These are phyloP conservation scores for Blastocystis sp. DNA, from an alignment of 352 stramenopile genomes.

Conservation along the genomic window DNA sequence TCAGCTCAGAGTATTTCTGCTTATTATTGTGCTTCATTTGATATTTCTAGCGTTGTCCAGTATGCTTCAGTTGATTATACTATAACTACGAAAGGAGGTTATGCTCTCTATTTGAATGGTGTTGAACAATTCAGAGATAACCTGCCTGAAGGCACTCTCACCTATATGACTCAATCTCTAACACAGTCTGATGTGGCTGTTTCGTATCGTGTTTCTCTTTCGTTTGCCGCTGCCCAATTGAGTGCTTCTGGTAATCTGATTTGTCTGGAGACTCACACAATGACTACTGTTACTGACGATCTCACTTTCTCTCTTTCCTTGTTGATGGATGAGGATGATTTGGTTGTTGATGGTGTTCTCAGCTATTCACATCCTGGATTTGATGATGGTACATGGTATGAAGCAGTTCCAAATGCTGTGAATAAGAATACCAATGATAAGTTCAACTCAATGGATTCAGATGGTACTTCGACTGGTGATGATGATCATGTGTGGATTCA, in stretches of 20 bases:
- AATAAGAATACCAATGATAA: constrained; percentile 34
- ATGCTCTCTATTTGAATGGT: constrained; percentile 54
- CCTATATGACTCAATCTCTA: background rate
- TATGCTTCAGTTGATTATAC: background rate
- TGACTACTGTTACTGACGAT: background rate
- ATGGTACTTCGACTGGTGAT: background rate
- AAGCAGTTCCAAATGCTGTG: background rate
- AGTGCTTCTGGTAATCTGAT: background rate
- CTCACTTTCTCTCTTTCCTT: background rate
- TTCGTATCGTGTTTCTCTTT: background rate
- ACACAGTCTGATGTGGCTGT: background rate
- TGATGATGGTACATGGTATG: background rate
- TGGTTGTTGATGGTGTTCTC: background rate
- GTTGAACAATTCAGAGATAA: background rate
- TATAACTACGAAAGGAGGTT: constrained; percentile 1
- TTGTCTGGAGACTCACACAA: constrained; percentile 37
- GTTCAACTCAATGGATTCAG: background rate
- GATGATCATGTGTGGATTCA: background rate
- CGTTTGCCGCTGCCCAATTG: background rate
- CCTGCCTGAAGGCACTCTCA: constrained; percentile 35
- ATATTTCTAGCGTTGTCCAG: background rate
- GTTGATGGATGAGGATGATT: background rate
- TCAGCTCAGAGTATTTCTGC: background rate
- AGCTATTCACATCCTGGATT: background rate
- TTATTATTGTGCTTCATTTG: constrained; percentile 32